Evolutionary conservation across 345 rosid genomes (phyloP).

Genomic region (Citrus australasica): DNA sequence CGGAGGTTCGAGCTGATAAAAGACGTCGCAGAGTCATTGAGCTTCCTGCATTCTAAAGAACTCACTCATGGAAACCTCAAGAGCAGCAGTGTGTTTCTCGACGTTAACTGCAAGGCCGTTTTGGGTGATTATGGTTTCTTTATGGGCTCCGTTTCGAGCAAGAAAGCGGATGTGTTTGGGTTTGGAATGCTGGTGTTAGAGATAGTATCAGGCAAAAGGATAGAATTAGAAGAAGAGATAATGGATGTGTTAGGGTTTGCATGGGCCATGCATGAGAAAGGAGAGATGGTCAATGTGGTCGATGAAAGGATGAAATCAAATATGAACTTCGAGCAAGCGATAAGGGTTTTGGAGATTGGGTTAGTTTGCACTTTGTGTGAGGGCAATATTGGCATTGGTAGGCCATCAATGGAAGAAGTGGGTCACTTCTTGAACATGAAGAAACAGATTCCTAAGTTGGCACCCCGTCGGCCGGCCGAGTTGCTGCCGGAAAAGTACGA

Average conservation of each 20-base stretch:
- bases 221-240: background rate
- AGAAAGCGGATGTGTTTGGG: slow-evolving; percentile 14
- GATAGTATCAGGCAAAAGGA: slow-evolving; percentile 16
- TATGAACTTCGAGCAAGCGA: slow-evolving; percentile 5
- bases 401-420: slow-evolving; percentile 24
- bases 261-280: slow-evolving; percentile 21
- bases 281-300: slow-evolving; percentile 6
- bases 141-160: background rate
- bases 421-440: slow-evolving; percentile 6
- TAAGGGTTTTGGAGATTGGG: slow-evolving; percentile 13
- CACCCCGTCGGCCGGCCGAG: slow-evolving; percentile 9
- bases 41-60: slow-evolving; percentile 20
- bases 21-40: slow-evolving; percentile 12
- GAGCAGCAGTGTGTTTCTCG: slow-evolving; percentile 4
- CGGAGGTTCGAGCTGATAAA: slow-evolving; percentile 7
- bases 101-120: slow-evolving; percentile 6
- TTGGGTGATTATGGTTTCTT: slow-evolving; percentile 18
- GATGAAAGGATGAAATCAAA: slow-evolving; percentile 3
- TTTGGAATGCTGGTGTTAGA: slow-evolving; percentile 21
- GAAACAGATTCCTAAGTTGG: slow-evolving; percentile 7
- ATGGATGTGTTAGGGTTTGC: slow-evolving; percentile 17
- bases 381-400: background rate
- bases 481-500: background rate
- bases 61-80: slow-evolving; percentile 17
- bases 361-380: slow-evolving; percentile 10